Conservation (phyloP, 495 filamentous ascomycete genomes). For the Daldinia childiae region DNA sequence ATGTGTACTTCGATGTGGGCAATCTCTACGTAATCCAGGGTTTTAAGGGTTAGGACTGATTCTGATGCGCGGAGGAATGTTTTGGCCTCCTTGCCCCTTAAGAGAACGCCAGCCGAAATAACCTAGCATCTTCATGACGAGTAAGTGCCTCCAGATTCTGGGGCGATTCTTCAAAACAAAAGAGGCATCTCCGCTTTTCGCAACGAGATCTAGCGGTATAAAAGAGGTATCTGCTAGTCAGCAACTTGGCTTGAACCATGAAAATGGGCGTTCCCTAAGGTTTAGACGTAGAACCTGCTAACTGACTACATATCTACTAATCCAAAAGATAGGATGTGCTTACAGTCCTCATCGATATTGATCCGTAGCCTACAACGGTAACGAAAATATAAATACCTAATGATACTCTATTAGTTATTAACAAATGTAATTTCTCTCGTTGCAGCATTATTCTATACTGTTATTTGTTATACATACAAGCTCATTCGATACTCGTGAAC, state of each 20-base stretch:
- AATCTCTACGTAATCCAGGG: constrained; percentile 24
- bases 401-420: background rate
- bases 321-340: background rate
- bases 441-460: background rate
- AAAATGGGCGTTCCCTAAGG: background rate
- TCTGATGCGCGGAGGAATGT: constrained; percentile 26
- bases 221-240: constrained; percentile 7
- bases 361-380: background rate
- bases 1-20: constrained; percentile 23
- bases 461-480: background rate
- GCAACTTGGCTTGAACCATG: background rate
- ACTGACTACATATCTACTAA: background rate
- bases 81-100: constrained; percentile 21
- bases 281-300: background rate
- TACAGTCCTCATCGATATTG: background rate
- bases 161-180: background rate
- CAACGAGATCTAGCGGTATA: constrained; percentile 10
- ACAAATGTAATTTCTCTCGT: background rate
- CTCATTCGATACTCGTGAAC: background rate
- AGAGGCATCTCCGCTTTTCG: constrained; percentile 7
- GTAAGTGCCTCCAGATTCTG: background rate
- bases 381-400: background rate
- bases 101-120: constrained; percentile 13
- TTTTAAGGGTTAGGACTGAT: constrained; percentile 7
- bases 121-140: constrained; percentile 8